Evolutionary conservation across 2,329 filamentous ascomycete genomes (phyloP).

Genomic region (Fusarium staphyleae): DNA sequence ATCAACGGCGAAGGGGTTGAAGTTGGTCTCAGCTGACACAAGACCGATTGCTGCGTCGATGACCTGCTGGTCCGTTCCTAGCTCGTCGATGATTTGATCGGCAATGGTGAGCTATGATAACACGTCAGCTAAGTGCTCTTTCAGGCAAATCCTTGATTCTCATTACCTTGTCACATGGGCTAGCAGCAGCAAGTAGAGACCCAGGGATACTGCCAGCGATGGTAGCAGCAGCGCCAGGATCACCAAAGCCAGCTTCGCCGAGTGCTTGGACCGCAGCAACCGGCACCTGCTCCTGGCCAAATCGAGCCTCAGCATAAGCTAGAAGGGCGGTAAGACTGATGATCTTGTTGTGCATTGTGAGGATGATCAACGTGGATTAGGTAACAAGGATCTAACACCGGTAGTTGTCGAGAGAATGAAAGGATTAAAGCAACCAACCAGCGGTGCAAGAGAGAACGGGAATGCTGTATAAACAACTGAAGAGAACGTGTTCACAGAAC

Average conservation of each 20-base stretch:
- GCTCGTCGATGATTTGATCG: constrained; percentile 67
- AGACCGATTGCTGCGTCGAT: constrained; percentile 68
- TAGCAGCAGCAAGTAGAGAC: constrained; percentile 68
- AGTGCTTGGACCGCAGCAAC: constrained; percentile 63
- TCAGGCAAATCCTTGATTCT: background rate
- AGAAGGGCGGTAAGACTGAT: constrained; percentile 36
- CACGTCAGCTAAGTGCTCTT: constrained; percentile 22
- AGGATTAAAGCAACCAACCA: constrained; percentile 32
- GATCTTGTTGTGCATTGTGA: constrained; percentile 29
- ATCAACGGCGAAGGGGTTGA: constrained; percentile 69
- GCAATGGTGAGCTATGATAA: constrained; percentile 62
- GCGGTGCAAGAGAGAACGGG: constrained; percentile 25
- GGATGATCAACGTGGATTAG: constrained; percentile 1
- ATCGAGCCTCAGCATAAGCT: constrained; percentile 60
- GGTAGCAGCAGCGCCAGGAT: constrained; percentile 66
- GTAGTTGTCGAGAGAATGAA: constrained; percentile 11
- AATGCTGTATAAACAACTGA: background rate
- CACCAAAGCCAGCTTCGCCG: constrained; percentile 54
- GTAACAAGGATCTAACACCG: constrained; percentile 1
- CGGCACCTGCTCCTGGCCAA: constrained; percentile 68
- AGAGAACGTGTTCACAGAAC: constrained; percentile 45
- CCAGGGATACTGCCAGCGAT: constrained; percentile 68
- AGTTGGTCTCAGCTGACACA: constrained; percentile 75
- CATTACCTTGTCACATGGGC: constrained; percentile 68
- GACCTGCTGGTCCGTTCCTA: constrained; percentile 66